Evolutionary conservation across 352 stramenopile genomes (phyloP).

Genomic region (Pythium utonaiense): DNA sequence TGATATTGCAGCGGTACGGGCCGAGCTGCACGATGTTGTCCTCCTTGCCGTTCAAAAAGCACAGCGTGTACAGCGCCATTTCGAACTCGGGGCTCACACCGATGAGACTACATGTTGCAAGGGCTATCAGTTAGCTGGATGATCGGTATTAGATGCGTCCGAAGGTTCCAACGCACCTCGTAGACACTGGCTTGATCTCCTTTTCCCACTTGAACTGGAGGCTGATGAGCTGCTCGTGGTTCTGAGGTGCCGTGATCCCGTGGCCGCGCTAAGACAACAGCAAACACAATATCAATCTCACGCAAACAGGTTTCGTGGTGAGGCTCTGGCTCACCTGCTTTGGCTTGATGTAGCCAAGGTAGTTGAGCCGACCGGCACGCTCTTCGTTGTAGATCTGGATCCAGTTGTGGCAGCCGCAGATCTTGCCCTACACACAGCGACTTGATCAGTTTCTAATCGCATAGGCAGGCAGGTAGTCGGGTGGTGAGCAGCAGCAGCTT

Average conservation of each 20-base stretch:
- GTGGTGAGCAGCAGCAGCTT: conserved; percentile 11
- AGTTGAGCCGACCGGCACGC: conserved; percentile 90
- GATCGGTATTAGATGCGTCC: too few relatives aligned
- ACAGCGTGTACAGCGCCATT: conserved; percentile 95
- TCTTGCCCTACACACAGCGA: conserved; percentile 49
- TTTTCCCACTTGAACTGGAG: conserved; percentile 93
- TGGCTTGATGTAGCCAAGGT: conserved; percentile 92
- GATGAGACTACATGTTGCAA: conserved; percentile 67
- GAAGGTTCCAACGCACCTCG: conserved; percentile 54
- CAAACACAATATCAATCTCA: not conserved
- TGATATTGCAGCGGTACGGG: conserved; percentile 87
- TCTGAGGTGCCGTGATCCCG: conserved; percentile 64
- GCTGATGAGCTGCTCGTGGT: conserved; percentile 92
- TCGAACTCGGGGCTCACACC: conserved; percentile 95
- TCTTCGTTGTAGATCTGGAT: conserved; percentile 96
- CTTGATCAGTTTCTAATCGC: not conserved
- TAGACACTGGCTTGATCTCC: conserved; percentile 89
- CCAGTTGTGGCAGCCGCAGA: conserved; percentile 96
- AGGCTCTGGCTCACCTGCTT: conserved; percentile 39
- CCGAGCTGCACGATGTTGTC: conserved; percentile 85
- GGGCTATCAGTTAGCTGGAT: not conserved
- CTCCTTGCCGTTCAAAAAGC: conserved; percentile 90
- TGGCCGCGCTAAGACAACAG: conserved; percentile 35
- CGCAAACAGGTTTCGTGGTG: not conserved
- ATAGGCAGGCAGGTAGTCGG: not conserved